These are phyloP conservation scores for Serendipita vermifera DNA, from an alignment of 768 basidiomycete species.

Conservation along the genomic window DNA sequence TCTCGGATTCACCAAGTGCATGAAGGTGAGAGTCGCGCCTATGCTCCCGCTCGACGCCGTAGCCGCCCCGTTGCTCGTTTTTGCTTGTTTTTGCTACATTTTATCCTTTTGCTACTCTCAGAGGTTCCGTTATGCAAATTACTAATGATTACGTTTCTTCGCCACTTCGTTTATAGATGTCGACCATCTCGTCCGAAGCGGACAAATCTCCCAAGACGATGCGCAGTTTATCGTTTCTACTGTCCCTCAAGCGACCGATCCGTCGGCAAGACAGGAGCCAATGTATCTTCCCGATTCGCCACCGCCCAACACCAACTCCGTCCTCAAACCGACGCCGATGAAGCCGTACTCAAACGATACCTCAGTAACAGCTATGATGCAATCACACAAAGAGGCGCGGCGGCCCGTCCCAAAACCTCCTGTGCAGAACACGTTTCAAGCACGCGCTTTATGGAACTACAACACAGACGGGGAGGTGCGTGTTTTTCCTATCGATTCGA, in stretches of 20 bases:
- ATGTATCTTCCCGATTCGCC: neutral
- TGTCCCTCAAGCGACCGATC: constrained; percentile 1
- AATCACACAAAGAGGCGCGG: neutral
- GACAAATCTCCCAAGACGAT: neutral
- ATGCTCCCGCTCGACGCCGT: neutral
- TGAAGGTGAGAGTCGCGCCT: constrained; percentile 2
- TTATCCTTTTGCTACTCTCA: too few relatives aligned
- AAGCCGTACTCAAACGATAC: too few relatives aligned
- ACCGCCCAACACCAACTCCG: neutral
- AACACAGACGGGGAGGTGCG: constrained; percentile 1
- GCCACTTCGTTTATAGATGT: constrained; percentile 8
- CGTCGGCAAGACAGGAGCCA: neutral
- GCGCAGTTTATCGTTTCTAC: neutral
- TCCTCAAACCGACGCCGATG: neutral
- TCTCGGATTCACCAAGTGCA: constrained; percentile 4
- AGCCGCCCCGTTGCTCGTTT: neutral
- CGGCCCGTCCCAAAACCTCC: constrained; percentile 5
- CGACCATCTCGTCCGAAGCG: neutral
- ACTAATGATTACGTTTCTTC: too few relatives aligned
- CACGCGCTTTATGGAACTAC: neutral
- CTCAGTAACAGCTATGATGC: too few relatives aligned
- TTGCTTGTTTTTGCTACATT: too few relatives aligned
- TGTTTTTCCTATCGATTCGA: too few relatives aligned
- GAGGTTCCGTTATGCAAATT: too few relatives aligned
- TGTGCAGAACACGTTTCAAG: constrained; percentile 8